A percentile compares a stretch with the other conserved stretches of the same genome.
Evolutionary conservation across 768 basidiomycete species (phyloP).

Genomic region (Clitopilus hobsonii): DNA sequence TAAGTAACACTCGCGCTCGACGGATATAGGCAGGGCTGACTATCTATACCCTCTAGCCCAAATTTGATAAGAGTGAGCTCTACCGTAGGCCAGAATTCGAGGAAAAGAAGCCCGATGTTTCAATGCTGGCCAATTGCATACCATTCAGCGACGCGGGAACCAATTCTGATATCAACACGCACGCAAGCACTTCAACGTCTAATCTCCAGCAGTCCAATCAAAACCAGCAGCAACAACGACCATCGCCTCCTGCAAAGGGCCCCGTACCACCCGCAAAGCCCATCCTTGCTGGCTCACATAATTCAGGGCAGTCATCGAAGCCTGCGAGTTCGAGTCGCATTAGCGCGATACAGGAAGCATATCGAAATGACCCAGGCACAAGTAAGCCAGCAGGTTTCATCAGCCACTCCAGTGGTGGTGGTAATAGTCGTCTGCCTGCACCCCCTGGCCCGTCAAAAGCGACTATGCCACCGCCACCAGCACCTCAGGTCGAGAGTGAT

Average conservation of each 20-base stretch:
- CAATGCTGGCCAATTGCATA: slow-evolving; percentile 5
- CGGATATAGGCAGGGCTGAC: not conserved
- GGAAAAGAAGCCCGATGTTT: slow-evolving; percentile 32
- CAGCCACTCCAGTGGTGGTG: too few relatives aligned
- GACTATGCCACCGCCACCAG: slow-evolving; percentile 6
- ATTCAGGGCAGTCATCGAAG: too few relatives aligned
- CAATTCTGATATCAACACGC: slow-evolving; percentile 2
- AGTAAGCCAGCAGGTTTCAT: too few relatives aligned
- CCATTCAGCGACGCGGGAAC: not conserved
- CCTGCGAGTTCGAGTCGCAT: too few relatives aligned
- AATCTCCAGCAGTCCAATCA: not conserved
- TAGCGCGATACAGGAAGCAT: too few relatives aligned
- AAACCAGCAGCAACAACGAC: not conserved
- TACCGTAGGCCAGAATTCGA: slow-evolving; percentile 70
- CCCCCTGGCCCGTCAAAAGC: too few relatives aligned
- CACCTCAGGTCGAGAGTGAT: slow-evolving; percentile 5
- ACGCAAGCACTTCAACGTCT: not conserved
- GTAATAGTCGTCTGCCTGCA: too few relatives aligned
- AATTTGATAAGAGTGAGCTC: slow-evolving; percentile 62
- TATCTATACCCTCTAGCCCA: slow-evolving; percentile 36
- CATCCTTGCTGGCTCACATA: not conserved
- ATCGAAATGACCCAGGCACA: too few relatives aligned
- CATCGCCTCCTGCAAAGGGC: not conserved
- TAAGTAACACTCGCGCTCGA: slow-evolving; percentile 35
- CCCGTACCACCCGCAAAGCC: not conserved